Conservation (phyloP, 2,329 filamentous ascomycete genomes). For the Shiraia sp. region DNA sequence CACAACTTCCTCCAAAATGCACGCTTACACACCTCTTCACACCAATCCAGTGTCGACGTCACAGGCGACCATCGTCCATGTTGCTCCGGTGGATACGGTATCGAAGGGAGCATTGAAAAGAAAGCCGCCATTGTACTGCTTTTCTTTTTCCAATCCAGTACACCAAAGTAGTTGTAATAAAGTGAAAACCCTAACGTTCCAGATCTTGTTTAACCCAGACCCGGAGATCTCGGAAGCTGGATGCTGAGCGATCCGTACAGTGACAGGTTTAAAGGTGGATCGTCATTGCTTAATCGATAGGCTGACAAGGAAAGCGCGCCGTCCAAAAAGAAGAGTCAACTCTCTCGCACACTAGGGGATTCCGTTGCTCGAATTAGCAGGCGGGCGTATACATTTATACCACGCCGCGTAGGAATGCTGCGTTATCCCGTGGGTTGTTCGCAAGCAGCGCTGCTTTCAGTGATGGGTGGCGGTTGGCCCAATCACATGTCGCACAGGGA, state of each 20-base stretch:
- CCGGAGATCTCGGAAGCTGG: slow-evolving; percentile 21
- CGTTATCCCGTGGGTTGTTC: too few species aligned
- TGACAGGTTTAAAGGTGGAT: background rate
- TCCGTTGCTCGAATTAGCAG: too few species aligned
- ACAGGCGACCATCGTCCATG: slow-evolving; percentile 70
- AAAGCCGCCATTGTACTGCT: slow-evolving; percentile 31
- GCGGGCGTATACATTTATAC: too few species aligned
- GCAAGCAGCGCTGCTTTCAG: slow-evolving; percentile 6
- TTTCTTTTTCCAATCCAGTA: background rate
- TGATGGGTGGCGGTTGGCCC: slow-evolving; percentile 2
- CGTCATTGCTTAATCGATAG: slow-evolving; percentile 6
- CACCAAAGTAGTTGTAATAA: background rate
- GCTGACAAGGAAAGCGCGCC: slow-evolving; percentile 2
- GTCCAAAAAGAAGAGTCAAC: background rate
- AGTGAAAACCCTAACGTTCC: background rate
- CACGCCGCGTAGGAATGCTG: too few species aligned
- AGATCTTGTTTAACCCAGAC: slow-evolving; percentile 8
- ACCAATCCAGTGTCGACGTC: slow-evolving; percentile 77
- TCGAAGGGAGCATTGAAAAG: slow-evolving; percentile 47
- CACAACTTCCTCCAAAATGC: background rate
- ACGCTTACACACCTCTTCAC: slow-evolving; percentile 66
- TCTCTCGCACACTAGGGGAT: too few species aligned
- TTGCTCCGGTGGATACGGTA: slow-evolving; percentile 55
- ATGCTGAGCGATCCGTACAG: background rate
- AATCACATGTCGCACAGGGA: slow-evolving; percentile 20